Evolutionary conservation across 2,329 filamentous ascomycete genomes (phyloP).

Genomic region (Exophiala lecanii-corni): DNA sequence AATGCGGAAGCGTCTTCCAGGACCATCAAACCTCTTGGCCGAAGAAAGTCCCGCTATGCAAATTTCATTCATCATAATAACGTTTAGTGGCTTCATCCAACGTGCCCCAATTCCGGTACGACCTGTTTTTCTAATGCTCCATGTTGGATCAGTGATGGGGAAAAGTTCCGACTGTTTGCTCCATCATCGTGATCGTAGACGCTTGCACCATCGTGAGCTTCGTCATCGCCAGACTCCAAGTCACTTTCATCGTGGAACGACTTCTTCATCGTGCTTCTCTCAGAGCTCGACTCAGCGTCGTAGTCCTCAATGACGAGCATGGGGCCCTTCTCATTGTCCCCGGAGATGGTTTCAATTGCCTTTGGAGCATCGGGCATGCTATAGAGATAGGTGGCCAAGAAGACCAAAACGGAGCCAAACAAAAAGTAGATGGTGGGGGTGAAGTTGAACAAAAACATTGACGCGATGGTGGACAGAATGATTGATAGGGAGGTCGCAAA

Average conservation of each 20-base stretch:
- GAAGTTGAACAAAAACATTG: constrained; percentile 80
- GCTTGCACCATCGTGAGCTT: constrained; percentile 5
- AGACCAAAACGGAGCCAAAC: constrained; percentile 70
- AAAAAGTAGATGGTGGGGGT: constrained; percentile 59
- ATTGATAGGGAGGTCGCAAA: constrained; percentile 91
- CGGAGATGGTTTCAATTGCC: constrained; percentile 7
- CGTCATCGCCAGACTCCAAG: constrained; percentile 30
- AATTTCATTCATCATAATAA: no score
- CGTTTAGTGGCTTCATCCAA: no score
- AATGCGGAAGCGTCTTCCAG: no score
- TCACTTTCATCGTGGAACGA: constrained; percentile 21
- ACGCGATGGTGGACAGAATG: constrained; percentile 77
- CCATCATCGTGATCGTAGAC: constrained; percentile 16
- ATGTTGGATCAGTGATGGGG: constrained; percentile 15
- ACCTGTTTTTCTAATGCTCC: constrained; percentile 10
- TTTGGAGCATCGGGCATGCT: constrained; percentile 43
- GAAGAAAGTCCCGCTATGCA: no score
- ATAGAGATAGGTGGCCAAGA: constrained; percentile 82
- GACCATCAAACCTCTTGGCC: no score
- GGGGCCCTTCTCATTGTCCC: constrained; percentile 14
- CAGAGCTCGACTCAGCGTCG: constrained; percentile 5
- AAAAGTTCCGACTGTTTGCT: constrained; percentile 17
- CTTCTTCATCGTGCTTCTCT: not conserved
- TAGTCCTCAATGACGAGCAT: constrained; percentile 18
- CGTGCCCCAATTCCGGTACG: constrained; percentile 16